These are phyloP conservation scores for Marasmius fiardii DNA, from an alignment of 1,284 basidiomycete species.

Conservation along the genomic window DNA sequence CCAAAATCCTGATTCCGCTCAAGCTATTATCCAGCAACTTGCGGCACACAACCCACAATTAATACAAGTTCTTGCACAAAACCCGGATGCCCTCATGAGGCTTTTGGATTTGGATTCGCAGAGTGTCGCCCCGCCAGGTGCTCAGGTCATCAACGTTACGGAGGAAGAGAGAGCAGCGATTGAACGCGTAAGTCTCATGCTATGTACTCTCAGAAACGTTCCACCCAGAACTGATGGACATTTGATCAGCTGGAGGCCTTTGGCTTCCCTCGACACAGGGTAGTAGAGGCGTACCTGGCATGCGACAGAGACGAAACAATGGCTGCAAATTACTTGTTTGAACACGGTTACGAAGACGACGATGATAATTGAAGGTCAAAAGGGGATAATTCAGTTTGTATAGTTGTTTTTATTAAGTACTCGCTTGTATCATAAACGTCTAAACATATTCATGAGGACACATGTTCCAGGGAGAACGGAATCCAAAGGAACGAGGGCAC, in stretches of 20 bases:
- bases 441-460: background rate
- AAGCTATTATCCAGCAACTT: slow-evolving; percentile 83
- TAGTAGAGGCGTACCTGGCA: slow-evolving; percentile 83
- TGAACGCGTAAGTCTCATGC: slow-evolving; percentile 58
- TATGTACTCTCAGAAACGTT: background rate
- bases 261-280: slow-evolving; percentile 79
- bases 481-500: no score
- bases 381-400: slow-evolving; percentile 1
- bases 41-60: slow-evolving; percentile 72
- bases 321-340: slow-evolving; percentile 90
- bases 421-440: slow-evolving; percentile 6
- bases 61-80: slow-evolving; percentile 58
- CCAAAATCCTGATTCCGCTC: slow-evolving; percentile 76
- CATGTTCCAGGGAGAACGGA: background rate
- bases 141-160: slow-evolving; percentile 75
- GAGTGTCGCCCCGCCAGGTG: slow-evolving; percentile 53
- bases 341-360: slow-evolving; percentile 60
- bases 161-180: slow-evolving; percentile 86
- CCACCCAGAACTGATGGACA: slow-evolving; percentile 14
- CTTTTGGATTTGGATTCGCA: slow-evolving; percentile 52
- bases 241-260: slow-evolving; percentile 70
- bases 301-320: slow-evolving; percentile 96
- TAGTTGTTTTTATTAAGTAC: background rate
- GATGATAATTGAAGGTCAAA: slow-evolving; percentile 7
- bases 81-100: slow-evolving; percentile 71